Percentiles rank a stretch among this genome's conserved stretches.
Conservation (phyloP, 73 alveolate species). For the Uronychia setigera region DNA sequence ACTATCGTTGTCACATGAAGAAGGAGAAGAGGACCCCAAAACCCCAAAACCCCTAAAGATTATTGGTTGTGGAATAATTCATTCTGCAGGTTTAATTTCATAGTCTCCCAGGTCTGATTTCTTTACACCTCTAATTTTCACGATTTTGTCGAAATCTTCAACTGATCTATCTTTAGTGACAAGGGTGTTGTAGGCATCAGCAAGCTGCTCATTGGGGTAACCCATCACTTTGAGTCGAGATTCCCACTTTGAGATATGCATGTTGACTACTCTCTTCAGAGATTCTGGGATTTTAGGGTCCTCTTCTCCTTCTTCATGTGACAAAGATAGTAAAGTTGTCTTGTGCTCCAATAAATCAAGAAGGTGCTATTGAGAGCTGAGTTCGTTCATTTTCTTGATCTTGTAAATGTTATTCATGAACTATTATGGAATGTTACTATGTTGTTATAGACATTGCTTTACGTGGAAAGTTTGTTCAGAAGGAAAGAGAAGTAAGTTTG, state of each 20-base stretch:
- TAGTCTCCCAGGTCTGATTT: conserved; percentile 20
- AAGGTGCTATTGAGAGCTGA: conserved; percentile 40
- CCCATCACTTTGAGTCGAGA: conserved; percentile 40
- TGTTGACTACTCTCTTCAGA: conserved; percentile 9
- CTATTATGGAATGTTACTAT: conserved; percentile 8
- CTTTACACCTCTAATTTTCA: conserved; percentile 16
- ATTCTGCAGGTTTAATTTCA: too few species aligned
- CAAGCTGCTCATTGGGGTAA: conserved; percentile 19
- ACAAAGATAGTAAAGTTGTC: conserved; percentile 3
- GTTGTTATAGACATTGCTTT: not conserved
- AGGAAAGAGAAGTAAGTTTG: conserved; percentile 27
- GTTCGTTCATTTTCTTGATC: conserved; percentile 40
- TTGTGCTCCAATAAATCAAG: conserved; percentile 38
- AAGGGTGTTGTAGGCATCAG: conserved; percentile 19
- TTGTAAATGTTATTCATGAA: conserved; percentile 39
- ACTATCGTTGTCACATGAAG: not conserved
- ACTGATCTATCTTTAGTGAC: conserved; percentile 9
- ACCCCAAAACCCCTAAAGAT: not conserved
- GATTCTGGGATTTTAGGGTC: not conserved
- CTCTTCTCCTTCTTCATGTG: conserved; percentile 5
- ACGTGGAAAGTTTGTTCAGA: conserved; percentile 37
- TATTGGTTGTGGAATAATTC: too few species aligned
- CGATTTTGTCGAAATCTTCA: conserved; percentile 41
- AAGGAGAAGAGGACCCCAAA: conserved; percentile 4
- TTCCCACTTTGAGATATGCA: conserved; percentile 18